Conservation (phyloP, 106 monocot genomes). For the Alisma plantagoaquatica region DNA sequence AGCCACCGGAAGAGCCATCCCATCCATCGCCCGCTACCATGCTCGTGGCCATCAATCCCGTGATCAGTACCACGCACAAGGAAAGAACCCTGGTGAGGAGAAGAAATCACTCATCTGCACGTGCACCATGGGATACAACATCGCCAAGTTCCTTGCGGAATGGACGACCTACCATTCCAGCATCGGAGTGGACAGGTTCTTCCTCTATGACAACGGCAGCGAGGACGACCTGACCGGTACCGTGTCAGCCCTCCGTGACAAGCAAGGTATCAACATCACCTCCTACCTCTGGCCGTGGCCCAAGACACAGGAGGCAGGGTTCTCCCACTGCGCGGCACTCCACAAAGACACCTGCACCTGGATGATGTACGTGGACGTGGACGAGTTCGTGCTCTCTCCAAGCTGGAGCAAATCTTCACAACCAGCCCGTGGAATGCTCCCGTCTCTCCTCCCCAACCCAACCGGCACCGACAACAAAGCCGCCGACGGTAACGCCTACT, state of each 20-base stretch:
- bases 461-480: neutral
- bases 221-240: slow-evolving; percentile 39
- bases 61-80: neutral
- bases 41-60: neutral
- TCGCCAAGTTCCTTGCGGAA: slow-evolving; percentile 66
- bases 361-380: slow-evolving; percentile 86
- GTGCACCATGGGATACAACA: slow-evolving; percentile 73
- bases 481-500: no score
- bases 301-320: slow-evolving; percentile 83
- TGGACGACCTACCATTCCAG: slow-evolving; percentile 69
- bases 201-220: slow-evolving; percentile 87
- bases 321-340: slow-evolving; percentile 58
- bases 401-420: slow-evolving; percentile 20
- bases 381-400: slow-evolving; percentile 68
- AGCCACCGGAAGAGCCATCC: no score
- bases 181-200: slow-evolving; percentile 57
- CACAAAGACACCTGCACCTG: slow-evolving; percentile 37
- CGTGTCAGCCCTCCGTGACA: slow-evolving; percentile 13
- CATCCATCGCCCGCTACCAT: slow-evolving; percentile 38
- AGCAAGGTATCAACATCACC: slow-evolving; percentile 27
- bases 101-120: slow-evolving; percentile 33
- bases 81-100: neutral
- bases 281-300: slow-evolving; percentile 67
- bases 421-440: slow-evolving; percentile 30
- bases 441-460: slow-evolving; percentile 20